A percentile compares a stretch with the other conserved stretches of the same genome.
Evolutionary conservation across 129 eudicot species (phyloP).

Genomic region (Flaveria trinervia): DNA sequence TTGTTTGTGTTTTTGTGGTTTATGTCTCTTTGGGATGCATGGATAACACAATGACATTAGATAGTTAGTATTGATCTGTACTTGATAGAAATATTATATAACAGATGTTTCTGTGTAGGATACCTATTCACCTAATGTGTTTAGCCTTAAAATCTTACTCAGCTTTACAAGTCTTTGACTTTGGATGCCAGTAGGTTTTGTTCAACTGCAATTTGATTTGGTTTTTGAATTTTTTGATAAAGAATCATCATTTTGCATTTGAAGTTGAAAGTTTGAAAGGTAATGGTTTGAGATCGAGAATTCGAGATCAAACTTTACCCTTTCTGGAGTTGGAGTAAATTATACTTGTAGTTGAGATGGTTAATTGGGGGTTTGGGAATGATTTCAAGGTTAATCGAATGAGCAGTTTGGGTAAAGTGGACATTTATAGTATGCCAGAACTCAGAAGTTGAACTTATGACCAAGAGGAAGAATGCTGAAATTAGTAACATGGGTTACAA

Average conservation of each 20-base stretch:
- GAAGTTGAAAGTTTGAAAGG: background rate
- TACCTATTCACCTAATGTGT: background rate
- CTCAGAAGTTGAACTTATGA: background rate
- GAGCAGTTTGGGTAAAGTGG: background rate
- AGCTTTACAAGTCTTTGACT: background rate
- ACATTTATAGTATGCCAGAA: background rate
- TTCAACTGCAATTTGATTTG: background rate
- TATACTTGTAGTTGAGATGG: background rate
- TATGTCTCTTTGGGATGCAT: constrained; percentile 15
- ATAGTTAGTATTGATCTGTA: background rate
- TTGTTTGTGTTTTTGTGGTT: background rate
- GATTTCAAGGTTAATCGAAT: background rate
- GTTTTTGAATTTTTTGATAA: background rate
- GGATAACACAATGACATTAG: background rate
- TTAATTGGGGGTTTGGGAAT: background rate
- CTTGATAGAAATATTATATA: background rate
- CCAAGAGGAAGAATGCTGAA: background rate
- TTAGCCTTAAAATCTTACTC: background rate
- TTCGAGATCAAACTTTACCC: background rate
- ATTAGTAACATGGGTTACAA: background rate
- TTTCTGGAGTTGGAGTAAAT: background rate
- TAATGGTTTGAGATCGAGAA: background rate
- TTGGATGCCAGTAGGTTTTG: constrained; percentile 5
- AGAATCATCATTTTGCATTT: background rate
- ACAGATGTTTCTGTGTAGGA: background rate